phyloP scores from a whole-genome alignment of 371 early-diverging fungal genomes.

The Mucor circinelloides region DNA sequence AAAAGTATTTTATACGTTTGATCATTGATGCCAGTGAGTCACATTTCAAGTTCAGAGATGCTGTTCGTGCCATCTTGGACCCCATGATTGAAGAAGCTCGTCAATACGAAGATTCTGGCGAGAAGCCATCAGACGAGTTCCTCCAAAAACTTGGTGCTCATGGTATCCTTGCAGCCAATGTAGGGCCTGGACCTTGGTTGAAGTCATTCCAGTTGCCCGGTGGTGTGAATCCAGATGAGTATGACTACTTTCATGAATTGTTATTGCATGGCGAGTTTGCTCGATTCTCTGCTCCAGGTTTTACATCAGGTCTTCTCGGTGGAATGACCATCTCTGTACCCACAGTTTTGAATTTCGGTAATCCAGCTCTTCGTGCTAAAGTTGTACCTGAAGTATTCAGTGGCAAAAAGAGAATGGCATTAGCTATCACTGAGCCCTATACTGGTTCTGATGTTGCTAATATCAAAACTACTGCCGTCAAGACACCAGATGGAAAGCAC shows the following conservation, averaged over 20 bases:
- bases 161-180: conserved; percentile 27
- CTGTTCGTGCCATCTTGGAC: conserved; percentile 41
- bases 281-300: conserved; percentile 86
- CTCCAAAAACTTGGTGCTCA: conserved; percentile 49
- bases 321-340: conserved; percentile 69
- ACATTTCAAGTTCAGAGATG: conserved; percentile 51
- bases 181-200: conserved; percentile 41
- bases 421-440: conserved; percentile 74
- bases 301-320: conserved; percentile 82
- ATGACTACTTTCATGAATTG: conserved; percentile 80
- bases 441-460: conserved; percentile 85
- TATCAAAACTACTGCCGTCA: conserved; percentile 71
- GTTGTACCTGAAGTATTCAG: conserved; percentile 72
- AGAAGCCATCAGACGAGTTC: conserved; percentile 48
- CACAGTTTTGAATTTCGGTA: conserved; percentile 79
- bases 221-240: conserved; percentile 58
- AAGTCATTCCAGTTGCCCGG: conserved; percentile 30
- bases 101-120: conserved; percentile 44
- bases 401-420: conserved; percentile 80
- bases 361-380: conserved; percentile 67
- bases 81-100: conserved; percentile 44
- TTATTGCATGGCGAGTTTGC: conserved; percentile 80
- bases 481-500: conserved; percentile 60
- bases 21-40: conserved; percentile 38
- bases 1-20: background rate